Evolutionary conservation across 2,329 filamentous ascomycete species (phyloP), one percentile per base, ranked within the genome.

Genomic region (Fusarium sterilihyphosum): DNA sequence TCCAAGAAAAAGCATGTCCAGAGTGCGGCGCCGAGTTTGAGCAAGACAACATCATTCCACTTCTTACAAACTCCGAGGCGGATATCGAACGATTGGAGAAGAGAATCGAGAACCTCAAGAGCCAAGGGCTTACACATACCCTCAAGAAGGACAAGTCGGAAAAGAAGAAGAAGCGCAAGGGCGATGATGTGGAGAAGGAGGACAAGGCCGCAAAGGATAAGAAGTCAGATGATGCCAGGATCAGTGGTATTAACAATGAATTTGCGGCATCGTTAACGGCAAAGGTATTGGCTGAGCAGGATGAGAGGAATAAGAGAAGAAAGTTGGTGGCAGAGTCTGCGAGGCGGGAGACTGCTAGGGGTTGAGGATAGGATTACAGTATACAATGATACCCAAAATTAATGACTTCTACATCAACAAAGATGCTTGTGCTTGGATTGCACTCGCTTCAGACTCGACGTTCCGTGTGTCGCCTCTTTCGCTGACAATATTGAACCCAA

Each of bases 201-300:
- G 78, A 72, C 10, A 70, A 77, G 13, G 93, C 93, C 80, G 92
- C 92, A 78, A 77, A 65, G 18, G 66, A 71, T 9, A 78, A 78
- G 38, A 86, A 83, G 67, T 82, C 81, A 65, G 61, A 74, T 3
- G 79, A 82, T 46, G 80, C 80, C 3, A 83, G 84, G 54, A 81
- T 84, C 53, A 85, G 87, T 61, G 91, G 92, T 17, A 98, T 98
- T 82, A 98, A 98, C 81, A 97, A 98, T 77, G 87, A 94, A 1
- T 89, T 94, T 63, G 96, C 96, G 1, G 95, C 96, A 1, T 93
- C 91, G 8, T 84, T 99, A 49, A 97, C 96, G 1, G 93, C 93
- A 2, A 95, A 92, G 76, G 95, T 99, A 0, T 82, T 98, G 33
- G 92, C 93, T 31, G 96, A 98, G 78, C 94, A 98, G 81, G 93